Conservation (phyloP, 768 basidiomycete species). For the Russula compacta region DNA sequence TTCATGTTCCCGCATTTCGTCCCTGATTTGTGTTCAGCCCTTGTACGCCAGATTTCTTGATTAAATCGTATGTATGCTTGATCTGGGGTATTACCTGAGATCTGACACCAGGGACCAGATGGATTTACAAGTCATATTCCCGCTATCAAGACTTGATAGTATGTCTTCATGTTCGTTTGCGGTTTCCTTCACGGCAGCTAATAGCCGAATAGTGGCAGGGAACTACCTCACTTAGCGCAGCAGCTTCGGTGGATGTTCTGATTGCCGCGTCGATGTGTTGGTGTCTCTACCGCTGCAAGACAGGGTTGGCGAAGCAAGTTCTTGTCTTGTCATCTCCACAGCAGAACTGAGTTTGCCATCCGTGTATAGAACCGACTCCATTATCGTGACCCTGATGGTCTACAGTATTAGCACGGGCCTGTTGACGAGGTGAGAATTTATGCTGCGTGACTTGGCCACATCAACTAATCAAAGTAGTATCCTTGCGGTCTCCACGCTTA, state of each 20-base stretch:
- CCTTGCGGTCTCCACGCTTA: conserved; percentile 13
- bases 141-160: conserved; percentile 28
- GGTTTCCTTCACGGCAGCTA: neutral
- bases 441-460: neutral
- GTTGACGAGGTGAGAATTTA: conserved; percentile 20
- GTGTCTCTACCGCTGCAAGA: too few relatives aligned
- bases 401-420: conserved; percentile 24
- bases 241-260: conserved; percentile 42
- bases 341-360: too few relatives aligned
- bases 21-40: neutral
- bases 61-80: conserved; percentile 32
- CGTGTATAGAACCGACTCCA: conserved; percentile 22
- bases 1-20: neutral
- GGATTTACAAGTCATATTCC: conserved; percentile 28
- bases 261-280: conserved; percentile 28
- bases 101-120: conserved; percentile 11
- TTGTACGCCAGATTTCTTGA: conserved; percentile 33
- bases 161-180: conserved; percentile 15
- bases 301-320: too few relatives aligned
- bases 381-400: conserved; percentile 23
- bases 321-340: too few relatives aligned
- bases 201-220: conserved; percentile 37
- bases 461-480: conserved; percentile 6
- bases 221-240: conserved; percentile 36
- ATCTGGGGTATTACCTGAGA: neutral